Base-by-base conservation (phyloP, 306 rosid species). In the Medicago arabica region DNA sequence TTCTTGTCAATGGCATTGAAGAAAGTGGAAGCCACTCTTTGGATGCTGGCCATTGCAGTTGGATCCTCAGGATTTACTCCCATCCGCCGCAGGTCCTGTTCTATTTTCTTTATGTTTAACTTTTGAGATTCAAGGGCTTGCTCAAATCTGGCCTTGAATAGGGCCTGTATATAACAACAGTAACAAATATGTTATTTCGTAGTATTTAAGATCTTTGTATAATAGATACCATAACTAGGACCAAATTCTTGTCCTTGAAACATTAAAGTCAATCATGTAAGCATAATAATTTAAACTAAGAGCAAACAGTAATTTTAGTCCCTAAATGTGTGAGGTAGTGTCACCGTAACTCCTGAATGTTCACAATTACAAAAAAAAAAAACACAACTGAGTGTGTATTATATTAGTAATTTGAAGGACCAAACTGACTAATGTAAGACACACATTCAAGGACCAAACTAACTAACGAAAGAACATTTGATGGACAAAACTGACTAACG, bases 61-160 rank as follows among this genome's bases (percentile, higher is more conserved):
- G 98, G 98, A 87, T 94, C 98, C 89, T 91, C 98, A 2, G 98
- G 97, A 82, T 94, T 94, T 61, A 91, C 86, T 76, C 98, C 98
- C 88, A 75, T 94, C 41, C 93, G 87, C 12, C 96, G 90, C 72
- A 94, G 97, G 82, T 94, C 80, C 84, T 94, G 98, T 74, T 94
- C 98, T 62, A 87, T 70, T 84, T 90, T 87, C 98, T 92, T 94
- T 66, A 92, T 92, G 86, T 94, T 94, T 58, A 94, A 80, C 85
- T 94, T 94, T 83, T 94, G 97, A 67, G 98, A 94, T 80, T 94
- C 98, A 44, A 94, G 96, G 69, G 98, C 98, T 83, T 94, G 98
- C 84, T 94, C 98, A 74, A 94, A 94, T 84, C 98, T 94, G 63
- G 98, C 98, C 88, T 94, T 94, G 87, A 94, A 94, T 65, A 94